These are phyloP conservation scores for Pythium graminicola DNA, from an alignment of 352 stramenopile species.

Conservation along the genomic window DNA sequence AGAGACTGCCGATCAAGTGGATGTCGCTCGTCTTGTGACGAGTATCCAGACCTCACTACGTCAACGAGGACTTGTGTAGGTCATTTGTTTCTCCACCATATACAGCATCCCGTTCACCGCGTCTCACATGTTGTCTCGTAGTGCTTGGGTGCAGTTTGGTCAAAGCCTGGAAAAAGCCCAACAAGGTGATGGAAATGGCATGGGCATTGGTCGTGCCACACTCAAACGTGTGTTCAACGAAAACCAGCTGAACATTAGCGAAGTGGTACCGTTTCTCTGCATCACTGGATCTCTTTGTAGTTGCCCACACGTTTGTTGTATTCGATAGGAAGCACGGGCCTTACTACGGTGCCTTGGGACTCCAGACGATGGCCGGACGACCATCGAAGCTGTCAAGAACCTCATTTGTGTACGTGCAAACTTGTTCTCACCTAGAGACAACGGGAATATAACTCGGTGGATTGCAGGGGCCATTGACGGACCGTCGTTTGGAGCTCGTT, in stretches of 20 bases:
- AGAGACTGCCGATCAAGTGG: constrained; percentile 54
- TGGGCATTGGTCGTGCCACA: constrained; percentile 36
- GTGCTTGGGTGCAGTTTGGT: constrained; percentile 47
- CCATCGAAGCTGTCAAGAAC: constrained; percentile 48
- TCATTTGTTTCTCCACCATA: neutral
- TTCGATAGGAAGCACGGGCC: constrained; percentile 45
- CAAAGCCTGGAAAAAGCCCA: constrained; percentile 43
- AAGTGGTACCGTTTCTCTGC: constrained; percentile 36
- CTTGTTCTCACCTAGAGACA: neutral
- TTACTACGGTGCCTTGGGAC: constrained; percentile 31
- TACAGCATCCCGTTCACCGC: no score
- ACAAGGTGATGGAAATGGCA: constrained; percentile 28
- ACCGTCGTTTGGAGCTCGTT: constrained; percentile 51
- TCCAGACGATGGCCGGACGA: constrained; percentile 36
- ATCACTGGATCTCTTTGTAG: neutral
- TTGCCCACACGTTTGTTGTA: neutral
- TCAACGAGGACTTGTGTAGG: constrained; percentile 43
- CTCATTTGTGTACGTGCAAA: constrained; percentile 56
- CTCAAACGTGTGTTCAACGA: constrained; percentile 58
- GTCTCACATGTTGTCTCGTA: constrained; percentile 8
- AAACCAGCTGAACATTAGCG: constrained; percentile 39
- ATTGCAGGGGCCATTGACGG: constrained; percentile 34
- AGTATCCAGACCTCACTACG: constrained; percentile 37
- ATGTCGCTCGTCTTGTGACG: constrained; percentile 37
- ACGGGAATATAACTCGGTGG: neutral